Conservation (phyloP, 1,284 basidiomycete species). For the Ceratobasidium sp. region DNA sequence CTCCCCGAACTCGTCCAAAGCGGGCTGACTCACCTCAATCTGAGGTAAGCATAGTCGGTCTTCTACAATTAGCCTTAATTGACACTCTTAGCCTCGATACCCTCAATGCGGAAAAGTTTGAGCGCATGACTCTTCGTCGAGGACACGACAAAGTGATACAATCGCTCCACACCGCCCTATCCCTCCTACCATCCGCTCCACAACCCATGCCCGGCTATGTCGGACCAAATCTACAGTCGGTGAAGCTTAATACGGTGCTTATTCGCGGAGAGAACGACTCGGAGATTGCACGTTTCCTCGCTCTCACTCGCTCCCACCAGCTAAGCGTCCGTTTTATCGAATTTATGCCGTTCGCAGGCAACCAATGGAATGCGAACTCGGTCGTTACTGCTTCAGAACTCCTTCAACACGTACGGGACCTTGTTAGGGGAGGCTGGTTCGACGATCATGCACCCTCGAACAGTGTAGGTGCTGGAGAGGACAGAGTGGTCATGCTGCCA, state of each 20-base stretch:
- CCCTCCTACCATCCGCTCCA: conserved; percentile 42
- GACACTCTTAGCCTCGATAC: conserved; percentile 71
- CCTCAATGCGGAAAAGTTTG: conserved; percentile 85
- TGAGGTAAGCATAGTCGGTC: conserved; percentile 59
- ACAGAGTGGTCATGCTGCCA: conserved; percentile 66
- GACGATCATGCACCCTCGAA: neutral
- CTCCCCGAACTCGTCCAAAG: conserved; percentile 69
- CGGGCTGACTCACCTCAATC: conserved; percentile 83
- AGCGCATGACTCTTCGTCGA: conserved; percentile 76
- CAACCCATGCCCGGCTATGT: neutral
- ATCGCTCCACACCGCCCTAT: conserved; percentile 68
- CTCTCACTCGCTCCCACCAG: conserved; percentile 66
- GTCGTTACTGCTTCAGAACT: conserved; percentile 27
- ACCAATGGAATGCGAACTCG: conserved; percentile 41
- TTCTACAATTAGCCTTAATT: neutral
- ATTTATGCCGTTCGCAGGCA: conserved; percentile 91
- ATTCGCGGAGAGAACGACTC: conserved; percentile 79
- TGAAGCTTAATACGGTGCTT: conserved; percentile 86
- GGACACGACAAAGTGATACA: conserved; percentile 78
- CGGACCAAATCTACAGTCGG: conserved; percentile 58
- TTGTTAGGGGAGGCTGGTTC: conserved; percentile 24
- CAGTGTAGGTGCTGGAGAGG: conserved; percentile 49
- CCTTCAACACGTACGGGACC: neutral
- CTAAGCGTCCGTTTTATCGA: conserved; percentile 87
- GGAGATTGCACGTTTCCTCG: conserved; percentile 79